Evolutionary conservation across 768 basidiomycete species (phyloP), one percentile per base, ranked within the genome.

Genomic region (Cubamyces sp.): DNA sequence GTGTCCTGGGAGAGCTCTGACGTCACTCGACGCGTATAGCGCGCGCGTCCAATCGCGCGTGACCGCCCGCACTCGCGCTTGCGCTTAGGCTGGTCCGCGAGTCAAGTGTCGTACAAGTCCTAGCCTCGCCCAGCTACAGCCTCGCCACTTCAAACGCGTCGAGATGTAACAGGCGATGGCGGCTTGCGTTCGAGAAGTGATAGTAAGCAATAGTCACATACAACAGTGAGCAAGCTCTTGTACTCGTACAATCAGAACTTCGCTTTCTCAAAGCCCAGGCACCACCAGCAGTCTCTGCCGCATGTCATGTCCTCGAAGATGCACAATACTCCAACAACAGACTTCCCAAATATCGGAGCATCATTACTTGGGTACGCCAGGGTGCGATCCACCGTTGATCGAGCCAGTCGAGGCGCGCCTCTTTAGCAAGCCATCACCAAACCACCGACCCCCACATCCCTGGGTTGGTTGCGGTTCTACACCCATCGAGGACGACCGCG

Each of bases 1-100:
- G 26, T 15, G 49, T 28, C 51, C 48, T 41, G 37, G 26, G 60
- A n/a, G 48, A 40, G 15, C 5, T 30, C 54, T 61, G 60, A 61
- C 60, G 60, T 61, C 60, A 61, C 54, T 37, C 19, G 40, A 54
- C 42, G 50, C 58, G 34, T 51, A 43, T 34, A 60, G 58, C 26
- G 46, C 49, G 57, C 49, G 45, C 34, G 34, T 56, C 55, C 19
- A 3, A 23, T 53, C 25, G 45, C 55, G 28, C 55, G 55, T 57
- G 47, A 57, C 56, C 47, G 56, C 23, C 16, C 51, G 18, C 40
- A 12, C 52, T 12, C 23, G 41, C 41, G 41, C 21, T n/a, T 56
- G 43, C 26, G 16, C 3, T 25, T n/a, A n/a, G n/a, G 9, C 2
- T 25, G 6, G n/a, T 25, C 23, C 23, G 7, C 46, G 19, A 14